These are phyloP conservation scores for Casaregolazyma suthepensis DNA, from an alignment of 1,139 yeast genomes.

Conservation along the genomic window DNA sequence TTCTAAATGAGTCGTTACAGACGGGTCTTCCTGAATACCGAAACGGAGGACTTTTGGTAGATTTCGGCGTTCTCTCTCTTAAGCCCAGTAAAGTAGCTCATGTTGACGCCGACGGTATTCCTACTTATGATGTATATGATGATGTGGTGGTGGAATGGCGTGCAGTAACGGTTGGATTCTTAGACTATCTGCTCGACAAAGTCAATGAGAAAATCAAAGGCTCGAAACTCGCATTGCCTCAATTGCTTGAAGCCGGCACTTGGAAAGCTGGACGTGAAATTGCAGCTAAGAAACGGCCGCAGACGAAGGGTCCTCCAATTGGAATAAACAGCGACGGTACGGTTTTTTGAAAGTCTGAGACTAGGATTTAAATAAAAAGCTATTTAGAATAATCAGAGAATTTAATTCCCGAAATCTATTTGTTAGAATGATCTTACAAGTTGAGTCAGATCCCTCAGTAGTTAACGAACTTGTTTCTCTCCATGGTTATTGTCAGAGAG, in stretches of 20 bases:
- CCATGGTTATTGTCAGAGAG: slow-evolving; percentile 34
- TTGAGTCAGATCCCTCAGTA: slow-evolving; percentile 20
- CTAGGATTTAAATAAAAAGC: background rate
- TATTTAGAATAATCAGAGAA: background rate
- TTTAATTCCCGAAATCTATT: background rate
- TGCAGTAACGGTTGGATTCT: slow-evolving; percentile 48
- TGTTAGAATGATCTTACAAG: slow-evolving; percentile 4
- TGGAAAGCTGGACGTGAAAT: slow-evolving; percentile 59
- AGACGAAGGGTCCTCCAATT: slow-evolving; percentile 53
- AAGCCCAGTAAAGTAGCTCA: slow-evolving; percentile 40
- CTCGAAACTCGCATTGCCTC: slow-evolving; percentile 42
- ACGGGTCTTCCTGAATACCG: slow-evolving; percentile 62
- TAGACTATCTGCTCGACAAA: slow-evolving; percentile 44
- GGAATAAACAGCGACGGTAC: slow-evolving; percentile 55
- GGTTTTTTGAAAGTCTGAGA: slow-evolving; percentile 36
- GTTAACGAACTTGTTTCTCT: slow-evolving; percentile 26
- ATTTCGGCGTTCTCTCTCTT: slow-evolving; percentile 43
- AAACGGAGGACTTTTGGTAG: slow-evolving; percentile 55
- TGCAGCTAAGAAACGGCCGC: slow-evolving; percentile 43
- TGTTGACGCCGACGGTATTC: slow-evolving; percentile 34
- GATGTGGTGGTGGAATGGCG: slow-evolving; percentile 63
- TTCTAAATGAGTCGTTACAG: slow-evolving; percentile 40
- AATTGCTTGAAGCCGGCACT: slow-evolving; percentile 54
- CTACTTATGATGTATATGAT: slow-evolving; percentile 46
- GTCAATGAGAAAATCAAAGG: slow-evolving; percentile 38